Base-by-base conservation (phyloP, 805 yeast genomes). In the Ogataea neopini region DNA sequence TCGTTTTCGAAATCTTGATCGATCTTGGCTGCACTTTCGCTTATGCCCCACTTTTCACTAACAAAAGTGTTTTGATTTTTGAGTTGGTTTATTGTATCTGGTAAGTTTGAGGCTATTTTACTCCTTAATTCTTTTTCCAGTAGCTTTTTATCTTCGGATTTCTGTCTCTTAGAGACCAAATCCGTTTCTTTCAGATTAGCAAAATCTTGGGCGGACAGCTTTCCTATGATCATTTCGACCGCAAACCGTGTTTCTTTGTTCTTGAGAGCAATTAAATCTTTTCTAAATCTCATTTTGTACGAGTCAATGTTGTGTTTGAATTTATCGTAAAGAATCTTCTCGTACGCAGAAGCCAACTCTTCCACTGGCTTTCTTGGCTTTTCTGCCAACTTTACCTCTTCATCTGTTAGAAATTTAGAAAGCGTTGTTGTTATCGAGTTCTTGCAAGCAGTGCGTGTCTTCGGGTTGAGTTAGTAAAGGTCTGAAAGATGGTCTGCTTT, bases 41-140 rank as follows among this genome's bases (percentile, higher is more conserved):
- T 60, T 5, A 65, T 41, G 2, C 70, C 70, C 71, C 71, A 67
- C 47, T 67, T 66, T 41, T 66, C 68, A 33, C 62, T 47, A 0
- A 54, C 56, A 32, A 64, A 48, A 6, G 60, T 59, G 19, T 59
- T 59, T 35, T 55, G 60, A 10, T 51, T 52, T 39, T 63, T 60
- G 6, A 62, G 50, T 13, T 59, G 54, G 19, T 61, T 59, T 11
- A 66, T 63, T 9, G 55, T 61, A 3, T 56, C 60, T 1, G 66
- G 64, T n/a, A 60, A 26, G 19, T 48, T 56, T 17, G 53, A 50
- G 1, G 61, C 56, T 11, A 66, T 59, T 20, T 52, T 54, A 19
- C 64, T 64, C 18, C 58, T 62, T 15, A 64, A 48, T 26, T 70
- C 68, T n/a, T 60, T 54, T 33, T 57, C 60, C 25, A 62, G 50